Base-by-base conservation (phyloP, 169 alveolate genomes). In the Cryptosporidium tyzzeri region DNA sequence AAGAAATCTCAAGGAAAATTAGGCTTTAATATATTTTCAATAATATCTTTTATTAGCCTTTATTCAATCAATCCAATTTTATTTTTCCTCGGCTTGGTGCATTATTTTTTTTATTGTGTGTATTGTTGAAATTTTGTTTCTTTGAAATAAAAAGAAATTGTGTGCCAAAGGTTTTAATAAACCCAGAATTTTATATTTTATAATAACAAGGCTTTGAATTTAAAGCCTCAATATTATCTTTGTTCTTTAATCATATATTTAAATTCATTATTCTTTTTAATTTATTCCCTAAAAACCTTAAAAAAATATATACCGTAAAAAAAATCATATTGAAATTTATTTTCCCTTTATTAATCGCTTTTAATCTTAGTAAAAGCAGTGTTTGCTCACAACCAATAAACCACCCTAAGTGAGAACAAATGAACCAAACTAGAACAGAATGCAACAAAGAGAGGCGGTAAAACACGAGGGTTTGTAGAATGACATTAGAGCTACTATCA, bases 91-190 rank as follows among this genome's bases (percentile, higher is more conserved):
- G 12, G 35, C 23, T 23, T 21, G 67, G 67, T 55, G 39, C 67
- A 55, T 55, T 55, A 6, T 55, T 21, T 55, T 55, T 55, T 23
- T 55, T 55, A n/a, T 26, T 55, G 67, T 55, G 67, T 55, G 67
- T 55, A 55, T 23, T 55, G 8, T 55, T 26, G 7, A 55, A 3
- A 21, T 26, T 55, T 53, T 14, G 21, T 26, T 55, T 53, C 0
- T 55, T 53, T 53, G 18, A 55, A 55, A 26, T 26, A 21, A 14
- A 48, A 3, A 14, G 55, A 48, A 48, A 48, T 48, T 55, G 67
- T 55, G 67, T 55, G 67, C 67, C 67, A 26, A 55, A 55, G 18
- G 7, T 23, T 55, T 9, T n/a, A 55, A n/a, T n/a, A n/a, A 9
- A 21, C 8, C 9, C 21, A n/a, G 9, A 26, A 55, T 55, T n/a